These are phyloP conservation scores for Paramecium tetraurelia DNA, from an alignment of 73 alveolate genomes.

Conservation along the genomic window DNA sequence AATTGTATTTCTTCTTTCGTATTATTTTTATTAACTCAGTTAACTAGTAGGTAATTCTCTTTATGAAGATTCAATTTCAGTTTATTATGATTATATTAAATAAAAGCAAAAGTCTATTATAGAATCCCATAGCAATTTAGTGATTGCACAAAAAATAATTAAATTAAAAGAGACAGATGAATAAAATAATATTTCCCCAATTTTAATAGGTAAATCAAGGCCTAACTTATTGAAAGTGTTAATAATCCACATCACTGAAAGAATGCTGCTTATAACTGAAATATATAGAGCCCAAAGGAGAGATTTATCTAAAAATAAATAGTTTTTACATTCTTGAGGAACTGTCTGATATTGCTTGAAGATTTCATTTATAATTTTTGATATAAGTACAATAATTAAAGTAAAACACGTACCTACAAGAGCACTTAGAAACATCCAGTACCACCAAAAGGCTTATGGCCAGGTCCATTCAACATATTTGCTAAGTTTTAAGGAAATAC, in stretches of 20 bases:
- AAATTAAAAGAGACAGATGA: not conserved
- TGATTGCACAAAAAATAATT: not conserved
- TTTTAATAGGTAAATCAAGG: not conserved
- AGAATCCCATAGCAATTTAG: not conserved
- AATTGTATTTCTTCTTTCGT: not conserved
- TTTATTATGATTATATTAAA: not conserved
- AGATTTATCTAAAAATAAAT: not conserved
- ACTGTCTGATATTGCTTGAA: not conserved
- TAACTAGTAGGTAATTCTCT: not conserved
- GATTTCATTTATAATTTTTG: conserved; percentile 19
- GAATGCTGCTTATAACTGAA: not conserved
- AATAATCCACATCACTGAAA: not conserved
- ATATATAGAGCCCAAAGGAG: not conserved
- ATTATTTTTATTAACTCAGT: not conserved
- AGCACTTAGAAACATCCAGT: conserved; percentile 46
- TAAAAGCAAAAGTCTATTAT: not conserved
- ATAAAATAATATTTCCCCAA: not conserved
- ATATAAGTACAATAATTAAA: not conserved
- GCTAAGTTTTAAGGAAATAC: not conserved
- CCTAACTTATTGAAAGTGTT: not conserved
- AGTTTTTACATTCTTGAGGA: not conserved
- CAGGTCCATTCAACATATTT: conserved; percentile 29
- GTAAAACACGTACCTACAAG: not conserved
- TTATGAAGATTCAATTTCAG: not conserved
- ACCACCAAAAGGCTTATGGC: conserved; percentile 49